These are phyloP conservation scores for Abrus precatorius DNA, from an alignment of 306 rosid genomes.

Conservation along the genomic window DNA sequence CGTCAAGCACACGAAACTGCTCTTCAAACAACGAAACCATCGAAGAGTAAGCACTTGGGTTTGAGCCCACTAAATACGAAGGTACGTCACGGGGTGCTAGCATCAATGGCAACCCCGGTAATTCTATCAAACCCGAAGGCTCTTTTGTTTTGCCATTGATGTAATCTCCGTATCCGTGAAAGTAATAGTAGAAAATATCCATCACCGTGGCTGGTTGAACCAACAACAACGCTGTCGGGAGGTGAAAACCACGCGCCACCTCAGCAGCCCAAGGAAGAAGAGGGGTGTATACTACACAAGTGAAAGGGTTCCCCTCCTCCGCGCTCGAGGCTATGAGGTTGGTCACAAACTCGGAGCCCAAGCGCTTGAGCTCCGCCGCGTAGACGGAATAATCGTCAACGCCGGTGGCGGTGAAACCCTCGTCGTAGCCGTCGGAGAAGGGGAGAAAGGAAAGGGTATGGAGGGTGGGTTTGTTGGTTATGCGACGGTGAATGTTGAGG, in stretches of 20 bases:
- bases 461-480: slow-evolving; percentile 32
- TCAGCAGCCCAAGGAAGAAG: slow-evolving; percentile 53
- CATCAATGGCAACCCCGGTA: slow-evolving; percentile 41
- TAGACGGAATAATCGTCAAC: not conserved
- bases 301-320: slow-evolving; percentile 46
- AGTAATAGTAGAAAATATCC: slow-evolving; percentile 45
- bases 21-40: not conserved
- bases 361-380: slow-evolving; percentile 32
- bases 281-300: slow-evolving; percentile 43
- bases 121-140: not conserved
- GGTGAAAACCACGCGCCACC: slow-evolving; percentile 23
- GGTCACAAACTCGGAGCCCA: slow-evolving; percentile 46
- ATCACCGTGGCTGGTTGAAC: slow-evolving; percentile 51
- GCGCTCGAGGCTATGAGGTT: slow-evolving; percentile 34
- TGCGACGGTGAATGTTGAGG: slow-evolving; percentile 40
- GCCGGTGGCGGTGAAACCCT: not conserved
- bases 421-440: slow-evolving; percentile 62
- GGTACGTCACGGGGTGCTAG: slow-evolving; percentile 33
- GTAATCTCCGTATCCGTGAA: slow-evolving; percentile 32
- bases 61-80: not conserved
- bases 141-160: slow-evolving; percentile 2
- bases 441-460: slow-evolving; percentile 37
- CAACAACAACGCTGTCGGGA: slow-evolving; percentile 45
- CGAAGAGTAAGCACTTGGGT: not conserved
- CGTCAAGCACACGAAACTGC: slow-evolving; percentile 40